Evolutionary conservation across 495 filamentous ascomycete genomes (phyloP).

Genomic region (Lentithecium fluviatile): DNA sequence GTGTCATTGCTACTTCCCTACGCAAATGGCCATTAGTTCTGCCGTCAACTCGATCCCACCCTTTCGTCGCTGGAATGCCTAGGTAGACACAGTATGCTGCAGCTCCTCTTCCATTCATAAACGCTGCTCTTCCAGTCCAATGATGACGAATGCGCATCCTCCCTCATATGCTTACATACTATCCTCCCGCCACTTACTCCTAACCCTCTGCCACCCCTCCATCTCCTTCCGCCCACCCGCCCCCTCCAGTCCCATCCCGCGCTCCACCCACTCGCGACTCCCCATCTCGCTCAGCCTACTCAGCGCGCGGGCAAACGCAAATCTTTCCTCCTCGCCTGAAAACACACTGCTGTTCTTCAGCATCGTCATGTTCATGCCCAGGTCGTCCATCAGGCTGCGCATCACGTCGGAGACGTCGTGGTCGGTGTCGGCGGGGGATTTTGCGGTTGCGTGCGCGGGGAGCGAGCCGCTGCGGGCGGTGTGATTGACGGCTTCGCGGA

Average conservation of each 20-base stretch:
- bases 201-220: slow-evolving; percentile 46
- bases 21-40: not conserved
- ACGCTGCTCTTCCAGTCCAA: not conserved
- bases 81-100: too few species aligned
- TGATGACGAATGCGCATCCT: not conserved
- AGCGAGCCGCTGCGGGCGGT: slow-evolving; percentile 40
- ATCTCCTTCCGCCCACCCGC: slow-evolving; percentile 44
- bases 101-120: not conserved
- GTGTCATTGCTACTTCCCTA: not conserved
- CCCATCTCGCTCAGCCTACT: slow-evolving; percentile 89
- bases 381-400: slow-evolving; percentile 89
- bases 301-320: slow-evolving; percentile 89
- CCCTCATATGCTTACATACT: slow-evolving; percentile 23
- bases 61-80: not conserved
- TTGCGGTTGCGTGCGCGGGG: slow-evolving; percentile 4
- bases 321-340: slow-evolving; percentile 92
- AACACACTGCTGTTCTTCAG: slow-evolving; percentile 87
- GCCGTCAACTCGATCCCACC: not conserved
- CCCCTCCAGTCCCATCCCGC: slow-evolving; percentile 61
- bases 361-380: slow-evolving; percentile 80
- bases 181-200: slow-evolving; percentile 45
- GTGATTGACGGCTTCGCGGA: slow-evolving; percentile 58
- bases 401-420: slow-evolving; percentile 74
- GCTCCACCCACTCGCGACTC: slow-evolving; percentile 89
- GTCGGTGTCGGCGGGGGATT: slow-evolving; percentile 43